Conservation (phyloP, 495 filamentous ascomycete genomes). For the Aspergillus steynii region DNA sequence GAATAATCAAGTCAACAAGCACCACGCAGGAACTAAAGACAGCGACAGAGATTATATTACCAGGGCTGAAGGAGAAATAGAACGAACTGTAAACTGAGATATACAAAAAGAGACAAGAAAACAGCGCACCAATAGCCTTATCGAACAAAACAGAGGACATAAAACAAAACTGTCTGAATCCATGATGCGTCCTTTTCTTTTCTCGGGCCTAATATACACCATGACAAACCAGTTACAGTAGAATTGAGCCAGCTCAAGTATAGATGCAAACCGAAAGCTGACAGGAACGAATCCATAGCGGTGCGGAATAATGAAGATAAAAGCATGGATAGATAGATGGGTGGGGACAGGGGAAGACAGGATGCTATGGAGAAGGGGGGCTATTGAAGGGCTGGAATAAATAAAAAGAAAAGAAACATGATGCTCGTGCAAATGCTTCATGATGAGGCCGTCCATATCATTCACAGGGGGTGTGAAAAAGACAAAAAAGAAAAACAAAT, state of each 20-base stretch:
- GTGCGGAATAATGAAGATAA: slow-evolving; percentile 3
- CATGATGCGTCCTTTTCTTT: slow-evolving; percentile 19
- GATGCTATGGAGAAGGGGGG: slow-evolving; percentile 19
- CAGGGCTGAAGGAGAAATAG: not conserved
- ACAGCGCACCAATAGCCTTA: not conserved
- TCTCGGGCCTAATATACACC: slow-evolving; percentile 33
- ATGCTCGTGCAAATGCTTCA: slow-evolving; percentile 38
- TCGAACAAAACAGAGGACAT: slow-evolving; percentile 9
- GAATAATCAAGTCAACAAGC: too few species aligned
- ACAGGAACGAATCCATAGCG: not conserved
- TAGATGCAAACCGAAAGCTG: slow-evolving; percentile 24
- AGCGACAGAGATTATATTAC: slow-evolving; percentile 6
- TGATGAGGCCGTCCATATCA: slow-evolving; percentile 20
- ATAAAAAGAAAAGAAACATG: slow-evolving; percentile 18
- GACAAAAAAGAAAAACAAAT: slow-evolving; percentile 1
- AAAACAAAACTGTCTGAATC: slow-evolving; percentile 15
- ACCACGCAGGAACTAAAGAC: too few species aligned
- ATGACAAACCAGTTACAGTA: slow-evolving; percentile 25
- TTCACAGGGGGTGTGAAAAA: slow-evolving; percentile 1
- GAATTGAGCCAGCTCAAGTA: slow-evolving; percentile 28
- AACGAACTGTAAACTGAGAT: not conserved
- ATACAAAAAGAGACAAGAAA: not conserved
- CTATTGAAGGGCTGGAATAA: slow-evolving; percentile 15
- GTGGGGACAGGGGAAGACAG: slow-evolving; percentile 18
- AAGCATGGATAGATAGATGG: slow-evolving; percentile 14